These are phyloP conservation scores for Gyromitra esculenta DNA, from an alignment of 2,329 filamentous ascomycete genomes.

Conservation along the genomic window DNA sequence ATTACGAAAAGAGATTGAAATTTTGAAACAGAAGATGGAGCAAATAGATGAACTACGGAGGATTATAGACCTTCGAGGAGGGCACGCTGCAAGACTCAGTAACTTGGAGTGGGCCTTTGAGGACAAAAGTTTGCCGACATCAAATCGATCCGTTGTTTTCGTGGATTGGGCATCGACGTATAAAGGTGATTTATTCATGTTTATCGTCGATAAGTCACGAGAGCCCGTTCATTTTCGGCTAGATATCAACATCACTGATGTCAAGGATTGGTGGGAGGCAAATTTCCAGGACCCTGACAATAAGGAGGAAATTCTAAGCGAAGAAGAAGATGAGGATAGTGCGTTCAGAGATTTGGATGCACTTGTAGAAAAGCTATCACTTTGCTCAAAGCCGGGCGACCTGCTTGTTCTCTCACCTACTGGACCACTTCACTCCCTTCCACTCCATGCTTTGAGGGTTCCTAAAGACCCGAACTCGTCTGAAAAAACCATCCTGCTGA, in stretches of 20 bases:
- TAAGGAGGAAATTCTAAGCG: slow-evolving; percentile 7
- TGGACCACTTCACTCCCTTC: slow-evolving; percentile 5
- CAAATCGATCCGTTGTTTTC: slow-evolving; percentile 17
- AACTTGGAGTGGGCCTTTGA: slow-evolving; percentile 19
- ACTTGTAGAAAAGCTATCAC: slow-evolving; percentile 4
- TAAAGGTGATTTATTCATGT: slow-evolving; percentile 4
- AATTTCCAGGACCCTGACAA: slow-evolving; percentile 9
- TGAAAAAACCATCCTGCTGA: background rate
- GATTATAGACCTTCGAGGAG: slow-evolving; percentile 19
- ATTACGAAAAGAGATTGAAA: slow-evolving; percentile 11
- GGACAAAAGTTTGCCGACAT: background rate
- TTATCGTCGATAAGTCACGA: slow-evolving; percentile 15
- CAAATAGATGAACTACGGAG: background rate
- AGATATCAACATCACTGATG: background rate
- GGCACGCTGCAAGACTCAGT: slow-evolving; percentile 6
- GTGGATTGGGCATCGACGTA: slow-evolving; percentile 5
- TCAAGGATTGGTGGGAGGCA: slow-evolving; percentile 4
- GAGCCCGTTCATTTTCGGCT: slow-evolving; percentile 1
- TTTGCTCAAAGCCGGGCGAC: slow-evolving; percentile 5
- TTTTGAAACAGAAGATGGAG: slow-evolving; percentile 5
- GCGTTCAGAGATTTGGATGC: slow-evolving; percentile 3
- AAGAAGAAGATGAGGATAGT: slow-evolving; percentile 20
- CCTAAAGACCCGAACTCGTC: background rate
- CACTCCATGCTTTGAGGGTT: slow-evolving; percentile 13
- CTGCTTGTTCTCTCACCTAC: slow-evolving; percentile 18